These are phyloP conservation scores for Glycine tomentella DNA, from an alignment of 306 rosid genomes.

Conservation along the genomic window DNA sequence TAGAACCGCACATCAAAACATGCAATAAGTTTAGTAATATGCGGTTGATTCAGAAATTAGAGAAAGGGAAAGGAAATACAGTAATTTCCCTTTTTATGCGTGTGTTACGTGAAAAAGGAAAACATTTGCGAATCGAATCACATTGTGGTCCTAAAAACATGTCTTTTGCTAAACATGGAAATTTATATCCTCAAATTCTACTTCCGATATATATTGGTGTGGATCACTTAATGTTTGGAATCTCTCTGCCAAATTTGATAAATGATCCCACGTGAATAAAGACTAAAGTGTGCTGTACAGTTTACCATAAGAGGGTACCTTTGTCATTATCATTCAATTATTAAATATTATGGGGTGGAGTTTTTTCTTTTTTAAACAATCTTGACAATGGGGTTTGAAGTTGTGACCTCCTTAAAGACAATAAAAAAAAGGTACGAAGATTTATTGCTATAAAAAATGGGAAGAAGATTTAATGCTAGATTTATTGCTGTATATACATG, in stretches of 20 bases:
- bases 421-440: too few relatives aligned
- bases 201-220: neutral
- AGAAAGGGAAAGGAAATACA: neutral
- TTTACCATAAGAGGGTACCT: neutral
- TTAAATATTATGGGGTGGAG: neutral
- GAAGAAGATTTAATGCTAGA: too few relatives aligned
- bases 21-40: neutral
- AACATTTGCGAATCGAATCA: neutral
- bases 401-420: too few relatives aligned
- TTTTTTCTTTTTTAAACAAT: neutral
- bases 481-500: too few relatives aligned
- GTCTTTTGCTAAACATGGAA: neutral
- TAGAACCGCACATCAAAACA: too few relatives aligned
- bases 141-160: slow-evolving; percentile 2
- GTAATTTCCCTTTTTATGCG: neutral
- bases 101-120: neutral
- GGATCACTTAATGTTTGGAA: slow-evolving; percentile 4
- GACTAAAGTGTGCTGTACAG: neutral
- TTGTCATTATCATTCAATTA: neutral
- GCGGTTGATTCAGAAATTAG: neutral
- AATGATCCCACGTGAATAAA: slow-evolving; percentile 16
- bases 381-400: too few relatives aligned
- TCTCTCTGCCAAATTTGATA: neutral
- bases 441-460: neutral
- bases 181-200: neutral